Evolutionary conservation across 2,329 filamentous ascomycete genomes (phyloP), one percentile per base, ranked within the genome.

Genomic region (Trichothecium roseum): DNA sequence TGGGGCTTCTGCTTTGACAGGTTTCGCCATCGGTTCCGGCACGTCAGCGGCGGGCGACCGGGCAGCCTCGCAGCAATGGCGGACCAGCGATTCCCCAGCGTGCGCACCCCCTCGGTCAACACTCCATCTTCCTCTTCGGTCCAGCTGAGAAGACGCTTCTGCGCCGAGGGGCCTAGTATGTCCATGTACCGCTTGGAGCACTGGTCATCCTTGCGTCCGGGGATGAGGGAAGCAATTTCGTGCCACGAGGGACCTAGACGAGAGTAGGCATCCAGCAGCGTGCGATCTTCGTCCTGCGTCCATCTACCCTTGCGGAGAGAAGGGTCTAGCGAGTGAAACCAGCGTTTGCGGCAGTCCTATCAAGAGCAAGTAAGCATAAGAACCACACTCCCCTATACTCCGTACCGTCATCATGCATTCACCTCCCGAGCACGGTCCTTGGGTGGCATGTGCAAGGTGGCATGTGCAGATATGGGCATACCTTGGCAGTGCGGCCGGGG

Each of bases 181-280:
- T 53, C 50, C 27, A 48, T 49, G 29, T 52, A 53, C 35, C 50
- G 40, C 26, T 52, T 52, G 2, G 49, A 51, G 7, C 50, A 53
- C 26, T 52, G 50, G 28, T 52, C 50, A 16, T 53, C 50, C 30
- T 53, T 53, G 27, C 50, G 41, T 10, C 50, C 50, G 1, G 50
- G 50, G 16, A 53, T 53, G 4, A 53, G 40, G 18, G 38, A 32
- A 2, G 49, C 49, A 37, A 51, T 51, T 13, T 51, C 47, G 35
- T 47, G 42, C 50, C 50, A 52, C 3, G 46, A 32, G 1, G 48
- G 48, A 7, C 45, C 45, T 15, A 52, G 42, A 9, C 46, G 43
- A 16, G 49, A 40, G 15, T 52, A 49, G 8, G 50, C 50, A 16
- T 43, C 47, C n/a, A 52, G 43, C 2, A 52, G 36, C 18, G 48